phyloP scores from a whole-genome alignment of 2,329 filamentous ascomycete genomes.

The Clonostachys rosea region DNA sequence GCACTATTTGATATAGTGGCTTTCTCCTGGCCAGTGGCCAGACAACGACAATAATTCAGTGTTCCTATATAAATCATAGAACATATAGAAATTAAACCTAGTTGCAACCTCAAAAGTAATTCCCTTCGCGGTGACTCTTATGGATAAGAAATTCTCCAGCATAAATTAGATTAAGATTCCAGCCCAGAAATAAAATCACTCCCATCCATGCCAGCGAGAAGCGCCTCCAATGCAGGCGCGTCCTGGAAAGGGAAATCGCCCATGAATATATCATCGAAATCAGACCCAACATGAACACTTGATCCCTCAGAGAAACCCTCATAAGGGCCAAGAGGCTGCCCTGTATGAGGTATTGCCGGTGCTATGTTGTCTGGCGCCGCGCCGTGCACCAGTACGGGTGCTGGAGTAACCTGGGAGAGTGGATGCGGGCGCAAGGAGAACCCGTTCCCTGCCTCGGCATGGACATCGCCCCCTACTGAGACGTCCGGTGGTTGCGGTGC shows the following conservation, averaged over 20 bases:
- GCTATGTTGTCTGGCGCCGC: background rate
- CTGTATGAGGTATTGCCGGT: background rate
- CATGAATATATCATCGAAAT: conserved; percentile 8
- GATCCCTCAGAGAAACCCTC: too few species aligned
- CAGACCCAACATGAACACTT: background rate
- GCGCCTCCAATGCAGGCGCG: conserved; percentile 18
- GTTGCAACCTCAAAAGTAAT: too few species aligned
- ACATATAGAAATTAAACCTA: too few species aligned
- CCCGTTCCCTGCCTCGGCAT: conserved; percentile 2
- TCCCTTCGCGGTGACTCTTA: too few species aligned
- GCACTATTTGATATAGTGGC: too few species aligned
- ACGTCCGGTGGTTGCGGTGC: too few species aligned
- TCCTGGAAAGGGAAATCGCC: conserved; percentile 15
- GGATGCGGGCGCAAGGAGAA: conserved; percentile 12
- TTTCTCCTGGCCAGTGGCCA: too few species aligned
- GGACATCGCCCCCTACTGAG: background rate
- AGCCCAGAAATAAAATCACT: background rate
- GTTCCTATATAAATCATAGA: too few species aligned
- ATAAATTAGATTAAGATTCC: background rate
- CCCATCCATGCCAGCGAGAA: conserved; percentile 18
- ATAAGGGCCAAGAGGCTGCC: too few species aligned
- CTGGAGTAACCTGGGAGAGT: background rate
- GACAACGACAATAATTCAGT: too few species aligned
- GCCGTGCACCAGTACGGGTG: background rate
- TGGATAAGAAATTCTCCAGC: too few species aligned